phyloP scores from a whole-genome alignment of 2,329 filamentous ascomycete species.

The Ascochyta fabae region DNA sequence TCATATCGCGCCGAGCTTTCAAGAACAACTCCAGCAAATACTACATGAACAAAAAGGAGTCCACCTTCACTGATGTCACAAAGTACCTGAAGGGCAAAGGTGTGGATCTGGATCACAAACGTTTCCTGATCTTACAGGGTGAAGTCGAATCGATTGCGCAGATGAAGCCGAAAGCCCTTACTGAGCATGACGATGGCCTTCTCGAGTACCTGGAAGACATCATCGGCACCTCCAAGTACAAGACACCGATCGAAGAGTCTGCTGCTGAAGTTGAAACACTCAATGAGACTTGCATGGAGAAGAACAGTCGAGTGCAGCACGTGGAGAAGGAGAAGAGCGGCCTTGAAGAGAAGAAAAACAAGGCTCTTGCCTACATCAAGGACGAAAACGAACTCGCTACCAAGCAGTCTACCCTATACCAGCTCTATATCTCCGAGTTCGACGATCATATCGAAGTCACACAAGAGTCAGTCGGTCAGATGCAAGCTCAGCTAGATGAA shows the following conservation, averaged over 20 bases:
- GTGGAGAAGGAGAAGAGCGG: constrained; percentile 96
- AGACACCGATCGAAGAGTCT: constrained; percentile 93
- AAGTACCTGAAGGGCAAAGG: constrained; percentile 84
- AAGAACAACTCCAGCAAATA: constrained; percentile 99
- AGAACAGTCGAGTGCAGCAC: constrained; percentile 92
- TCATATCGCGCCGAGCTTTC: constrained; percentile 92
- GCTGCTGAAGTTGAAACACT: constrained; percentile 87
- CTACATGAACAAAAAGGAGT: constrained; percentile 89
- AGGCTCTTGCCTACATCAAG: constrained; percentile 83
- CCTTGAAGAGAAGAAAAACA: constrained; percentile 95
- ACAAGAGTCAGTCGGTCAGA: constrained; percentile 86
- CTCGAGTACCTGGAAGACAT: constrained; percentile 98
- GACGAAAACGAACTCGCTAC: constrained; percentile 91
- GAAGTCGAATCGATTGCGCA: constrained; percentile 99
- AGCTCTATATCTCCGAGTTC: constrained; percentile 88
- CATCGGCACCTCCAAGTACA: constrained; percentile 98
- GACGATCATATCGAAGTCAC: constrained; percentile 87
- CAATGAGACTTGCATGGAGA: constrained; percentile 94
- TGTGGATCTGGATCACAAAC: constrained; percentile 96
- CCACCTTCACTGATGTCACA: constrained; percentile 91
- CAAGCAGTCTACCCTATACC: constrained; percentile 91
- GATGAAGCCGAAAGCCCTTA: constrained; percentile 96
- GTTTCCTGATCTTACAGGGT: constrained; percentile 94
- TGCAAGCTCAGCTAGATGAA: constrained; percentile 83
- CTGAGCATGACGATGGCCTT: constrained; percentile 94